A percentile compares a stretch with the other conserved stretches of the same genome.
These are phyloP conservation scores for Heracleum sosnowskyi DNA, from an alignment of 129 eudicot species.

Conservation along the genomic window DNA sequence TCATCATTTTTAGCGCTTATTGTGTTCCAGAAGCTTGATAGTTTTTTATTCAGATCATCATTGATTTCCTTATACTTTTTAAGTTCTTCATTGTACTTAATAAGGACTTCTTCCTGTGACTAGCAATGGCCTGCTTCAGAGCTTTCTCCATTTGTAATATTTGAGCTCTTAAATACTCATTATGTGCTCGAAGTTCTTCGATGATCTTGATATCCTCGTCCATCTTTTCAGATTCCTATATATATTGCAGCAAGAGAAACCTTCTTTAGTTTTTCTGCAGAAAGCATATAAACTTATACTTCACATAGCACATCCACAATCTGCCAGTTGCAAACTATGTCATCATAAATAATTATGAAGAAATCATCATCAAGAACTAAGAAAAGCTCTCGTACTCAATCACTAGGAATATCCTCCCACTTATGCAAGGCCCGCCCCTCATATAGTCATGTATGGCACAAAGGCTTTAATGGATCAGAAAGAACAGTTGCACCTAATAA, in stretches of 20 bases:
- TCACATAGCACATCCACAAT: not conserved
- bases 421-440: not conserved
- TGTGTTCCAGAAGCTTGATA: slow-evolving; percentile 43
- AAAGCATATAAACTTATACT: slow-evolving; percentile 6
- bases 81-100: slow-evolving; percentile 47
- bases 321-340: slow-evolving; percentile 4
- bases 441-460: not conserved
- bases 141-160: slow-evolving; percentile 68
- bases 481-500: not conserved
- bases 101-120: slow-evolving; percentile 66
- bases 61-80: slow-evolving; percentile 67
- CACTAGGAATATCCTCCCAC: not conserved
- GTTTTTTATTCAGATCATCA: slow-evolving; percentile 61
- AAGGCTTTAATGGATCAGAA: not conserved
- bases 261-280: slow-evolving; percentile 15
- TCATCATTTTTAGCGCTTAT: slow-evolving; percentile 81
- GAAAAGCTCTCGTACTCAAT: not conserved
- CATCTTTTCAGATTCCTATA: slow-evolving; percentile 92
- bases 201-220: slow-evolving; percentile 93
- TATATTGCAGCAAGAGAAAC: slow-evolving; percentile 26
- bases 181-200: slow-evolving; percentile 64
- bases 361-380: not conserved
- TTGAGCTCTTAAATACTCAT: slow-evolving; percentile 57
- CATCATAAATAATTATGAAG: not conserved
- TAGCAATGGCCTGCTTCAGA: slow-evolving; percentile 63